Conservation (phyloP, 192 early-diverging fungal genomes). For the Entophlyctis luteolus region DNA sequence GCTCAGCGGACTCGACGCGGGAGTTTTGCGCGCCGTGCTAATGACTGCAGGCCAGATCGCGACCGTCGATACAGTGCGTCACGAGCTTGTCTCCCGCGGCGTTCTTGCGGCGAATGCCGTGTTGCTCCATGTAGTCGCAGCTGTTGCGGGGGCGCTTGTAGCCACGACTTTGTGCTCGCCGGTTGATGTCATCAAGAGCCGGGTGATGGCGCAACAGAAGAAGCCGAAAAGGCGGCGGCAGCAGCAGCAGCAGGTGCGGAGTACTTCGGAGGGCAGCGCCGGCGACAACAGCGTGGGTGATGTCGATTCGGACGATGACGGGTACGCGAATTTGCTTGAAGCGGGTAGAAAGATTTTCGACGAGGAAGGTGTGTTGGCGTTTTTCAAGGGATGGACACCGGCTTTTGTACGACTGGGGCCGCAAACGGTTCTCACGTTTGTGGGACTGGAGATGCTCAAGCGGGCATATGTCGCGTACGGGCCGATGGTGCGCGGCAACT, state of each 20-base stretch:
- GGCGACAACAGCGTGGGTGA: no score
- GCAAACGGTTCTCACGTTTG: conserved; percentile 35
- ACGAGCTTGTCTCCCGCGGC: conserved; percentile 11
- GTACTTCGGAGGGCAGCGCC: no score
- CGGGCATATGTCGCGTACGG: no score
- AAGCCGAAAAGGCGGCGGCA: conserved; percentile 5
- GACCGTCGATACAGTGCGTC: conserved; percentile 21
- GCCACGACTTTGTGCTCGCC: conserved; percentile 32
- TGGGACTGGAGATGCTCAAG: conserved; percentile 31
- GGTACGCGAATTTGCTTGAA: no score
- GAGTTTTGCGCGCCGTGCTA: conserved; percentile 31
- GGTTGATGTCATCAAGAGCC: conserved; percentile 34
- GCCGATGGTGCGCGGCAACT: no score
- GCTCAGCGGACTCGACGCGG: conserved; percentile 35
- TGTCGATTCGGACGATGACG: no score
- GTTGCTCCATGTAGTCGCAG: conserved; percentile 23
- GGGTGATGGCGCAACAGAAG: conserved; percentile 27
- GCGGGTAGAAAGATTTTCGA: conserved; percentile 3
- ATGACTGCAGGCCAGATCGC: conserved; percentile 37
- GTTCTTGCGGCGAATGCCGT: conserved; percentile 27
- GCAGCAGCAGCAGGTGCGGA: no score
- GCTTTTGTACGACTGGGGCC: conserved; percentile 32
- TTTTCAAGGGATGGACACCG: conserved; percentile 36
- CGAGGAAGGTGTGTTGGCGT: conserved; percentile 27
- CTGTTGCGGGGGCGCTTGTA: conserved; percentile 23